Conservation (phyloP, 2,329 filamentous ascomycete genomes). For the Cladosporium cucumerinum region DNA sequence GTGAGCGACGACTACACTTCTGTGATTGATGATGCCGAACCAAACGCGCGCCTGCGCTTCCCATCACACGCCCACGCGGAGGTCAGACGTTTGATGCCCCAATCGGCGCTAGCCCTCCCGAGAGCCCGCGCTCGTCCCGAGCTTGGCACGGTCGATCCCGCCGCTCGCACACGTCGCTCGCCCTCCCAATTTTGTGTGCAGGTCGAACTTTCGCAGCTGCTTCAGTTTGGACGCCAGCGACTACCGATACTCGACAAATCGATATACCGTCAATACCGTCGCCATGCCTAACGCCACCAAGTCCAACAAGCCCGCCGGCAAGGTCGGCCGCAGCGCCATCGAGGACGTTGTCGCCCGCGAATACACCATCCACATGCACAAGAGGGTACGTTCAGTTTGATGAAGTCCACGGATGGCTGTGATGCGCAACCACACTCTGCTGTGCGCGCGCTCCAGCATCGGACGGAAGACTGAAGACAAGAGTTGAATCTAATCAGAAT, state of each 20-base stretch:
- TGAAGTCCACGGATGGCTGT: conserved; percentile 62
- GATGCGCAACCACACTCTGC: conserved; percentile 15
- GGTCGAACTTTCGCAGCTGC: conserved; percentile 4
- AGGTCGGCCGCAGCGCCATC: conserved; percentile 87
- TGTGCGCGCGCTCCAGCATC: conserved; percentile 38
- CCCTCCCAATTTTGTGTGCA: conserved; percentile 15
- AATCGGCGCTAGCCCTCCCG: not conserved
- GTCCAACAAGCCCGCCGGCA: conserved; percentile 59
- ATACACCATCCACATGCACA: conserved; percentile 99
- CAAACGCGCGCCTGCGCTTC: not conserved
- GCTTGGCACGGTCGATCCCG: not conserved
- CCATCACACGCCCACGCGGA: not conserved
- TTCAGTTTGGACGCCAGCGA: conserved; percentile 5
- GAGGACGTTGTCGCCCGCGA: conserved; percentile 98
- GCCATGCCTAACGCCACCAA: conserved; percentile 30
- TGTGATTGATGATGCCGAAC: not conserved
- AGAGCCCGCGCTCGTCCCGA: not conserved
- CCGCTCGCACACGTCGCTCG: conserved; percentile 7
- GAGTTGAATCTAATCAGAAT: conserved; percentile 36
- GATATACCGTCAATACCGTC: conserved; percentile 16
- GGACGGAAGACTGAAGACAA: conserved; percentile 65
- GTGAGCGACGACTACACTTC: not conserved
- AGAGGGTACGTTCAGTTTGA: conserved; percentile 85
- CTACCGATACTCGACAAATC: conserved; percentile 14
- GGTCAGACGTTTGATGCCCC: not conserved